Conservation (phyloP, 2,329 filamentous ascomycete species). For the Penicillium decumbens region DNA sequence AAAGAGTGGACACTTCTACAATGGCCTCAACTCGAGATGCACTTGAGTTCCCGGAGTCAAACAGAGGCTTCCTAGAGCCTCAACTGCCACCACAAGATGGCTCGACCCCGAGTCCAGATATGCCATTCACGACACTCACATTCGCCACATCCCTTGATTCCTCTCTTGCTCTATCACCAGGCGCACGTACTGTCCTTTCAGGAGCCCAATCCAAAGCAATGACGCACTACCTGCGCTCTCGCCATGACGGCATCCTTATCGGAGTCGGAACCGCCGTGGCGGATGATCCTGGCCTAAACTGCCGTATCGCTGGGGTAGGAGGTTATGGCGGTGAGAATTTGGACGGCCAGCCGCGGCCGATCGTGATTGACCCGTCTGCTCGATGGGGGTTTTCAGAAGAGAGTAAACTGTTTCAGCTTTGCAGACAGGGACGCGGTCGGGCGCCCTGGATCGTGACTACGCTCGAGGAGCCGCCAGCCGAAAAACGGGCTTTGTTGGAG, state of each 20-base stretch:
- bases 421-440: slow-evolving; percentile 58
- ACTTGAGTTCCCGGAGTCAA: slow-evolving; percentile 38
- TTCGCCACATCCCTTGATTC: slow-evolving; percentile 85
- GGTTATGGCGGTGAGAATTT: slow-evolving; percentile 50
- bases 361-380: slow-evolving; percentile 70
- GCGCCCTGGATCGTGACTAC: slow-evolving; percentile 64
- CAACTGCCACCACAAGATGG: slow-evolving; percentile 41
- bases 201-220: slow-evolving; percentile 81
- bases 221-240: slow-evolving; percentile 86
- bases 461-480: slow-evolving; percentile 8
- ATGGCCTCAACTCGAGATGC: slow-evolving; percentile 20
- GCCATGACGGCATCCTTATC: slow-evolving; percentile 78
- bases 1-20: background rate
- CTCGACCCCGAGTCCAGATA: slow-evolving; percentile 18
- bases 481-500: slow-evolving; percentile 22
- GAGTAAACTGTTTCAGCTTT: slow-evolving; percentile 63
- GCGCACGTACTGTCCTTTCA: slow-evolving; percentile 71
- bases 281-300: slow-evolving; percentile 83
- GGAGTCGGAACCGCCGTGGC: slow-evolving; percentile 78
- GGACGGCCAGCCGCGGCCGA: slow-evolving; percentile 65
- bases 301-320: slow-evolving; percentile 60
- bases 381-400: slow-evolving; percentile 61
- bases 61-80: slow-evolving; percentile 42
- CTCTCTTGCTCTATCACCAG: slow-evolving; percentile 66
- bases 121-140: slow-evolving; percentile 67